Percentiles rank a stretch among this genome's conserved stretches.
Evolutionary conservation across 306 rosid species (phyloP).

Genomic region (Citrullus amarus): DNA sequence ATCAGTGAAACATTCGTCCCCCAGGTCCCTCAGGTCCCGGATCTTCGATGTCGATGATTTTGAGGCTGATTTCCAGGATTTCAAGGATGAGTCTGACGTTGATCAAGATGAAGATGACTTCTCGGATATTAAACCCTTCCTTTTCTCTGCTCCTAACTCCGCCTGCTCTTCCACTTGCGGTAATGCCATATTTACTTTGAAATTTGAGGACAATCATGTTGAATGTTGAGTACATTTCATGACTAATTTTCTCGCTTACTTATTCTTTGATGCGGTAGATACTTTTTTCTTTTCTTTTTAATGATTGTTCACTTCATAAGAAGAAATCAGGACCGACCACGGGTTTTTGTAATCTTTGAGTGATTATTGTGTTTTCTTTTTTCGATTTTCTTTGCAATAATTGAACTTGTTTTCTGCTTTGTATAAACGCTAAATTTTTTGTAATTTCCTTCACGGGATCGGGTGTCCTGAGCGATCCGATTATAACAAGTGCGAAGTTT

Average conservation of each 20-base stretch:
- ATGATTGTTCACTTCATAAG: not conserved
- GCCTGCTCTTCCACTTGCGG: slow-evolving; percentile 30
- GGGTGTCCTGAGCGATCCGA: not conserved
- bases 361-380: not conserved
- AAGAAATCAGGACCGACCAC: not conserved
- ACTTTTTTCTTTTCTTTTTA: not conserved
- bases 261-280: not conserved
- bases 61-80: slow-evolving; percentile 72
- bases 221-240: not conserved
- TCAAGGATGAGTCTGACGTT: slow-evolving; percentile 77
- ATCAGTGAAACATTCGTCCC: slow-evolving; percentile 19
- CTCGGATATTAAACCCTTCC: slow-evolving; percentile 35
- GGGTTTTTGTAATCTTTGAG: not conserved
- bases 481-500: not conserved
- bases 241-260: not conserved
- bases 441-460: not conserved
- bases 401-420: not conserved
- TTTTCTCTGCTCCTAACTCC: slow-evolving; percentile 25
- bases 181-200: not conserved
- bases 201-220: not conserved
- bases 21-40: slow-evolving; percentile 24
- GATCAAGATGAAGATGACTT: slow-evolving; percentile 42
- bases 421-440: not conserved
- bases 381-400: not conserved
- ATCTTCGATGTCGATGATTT: slow-evolving; percentile 45